Evolutionary conservation across 2,329 filamentous ascomycete genomes (phyloP).

Genomic region (Monilinia fructigena): DNA sequence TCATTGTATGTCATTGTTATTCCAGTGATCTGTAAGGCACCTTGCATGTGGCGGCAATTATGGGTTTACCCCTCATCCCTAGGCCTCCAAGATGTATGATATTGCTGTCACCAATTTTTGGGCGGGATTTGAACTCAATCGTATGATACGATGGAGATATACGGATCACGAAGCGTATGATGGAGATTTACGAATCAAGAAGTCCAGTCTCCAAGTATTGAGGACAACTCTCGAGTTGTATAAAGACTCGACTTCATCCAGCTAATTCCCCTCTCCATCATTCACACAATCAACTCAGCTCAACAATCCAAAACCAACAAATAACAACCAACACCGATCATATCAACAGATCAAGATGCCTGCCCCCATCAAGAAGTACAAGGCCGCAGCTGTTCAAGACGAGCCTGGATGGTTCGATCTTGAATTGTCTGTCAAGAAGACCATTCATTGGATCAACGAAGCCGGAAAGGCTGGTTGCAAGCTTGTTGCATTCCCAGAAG

Average conservation of each 20-base stretch:
- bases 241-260: slow-evolving; percentile 12
- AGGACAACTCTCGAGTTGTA: neutral
- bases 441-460: slow-evolving; percentile 54
- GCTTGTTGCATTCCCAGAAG: slow-evolving; percentile 55
- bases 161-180: neutral
- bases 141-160: slow-evolving; percentile 4
- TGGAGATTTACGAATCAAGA: neutral
- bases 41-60: neutral
- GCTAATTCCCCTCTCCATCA: neutral
- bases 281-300: neutral
- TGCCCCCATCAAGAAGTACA: slow-evolving; percentile 23
- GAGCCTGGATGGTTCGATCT: slow-evolving; percentile 62
- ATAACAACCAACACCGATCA: neutral
- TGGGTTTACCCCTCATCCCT: neutral
- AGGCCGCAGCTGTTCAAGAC: slow-evolving; percentile 52
- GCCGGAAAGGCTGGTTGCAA: slow-evolving; percentile 54
- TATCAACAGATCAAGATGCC: slow-evolving; percentile 11
- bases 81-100: neutral
- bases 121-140: slow-evolving; percentile 17
- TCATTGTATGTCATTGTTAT: neutral
- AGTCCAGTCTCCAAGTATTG: neutral
- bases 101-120: neutral
- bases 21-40: neutral
- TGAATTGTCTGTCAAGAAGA: slow-evolving; percentile 53
- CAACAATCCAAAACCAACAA: neutral